Conservation (phyloP, 106 monocot species). For the Dioscorea alata region DNA sequence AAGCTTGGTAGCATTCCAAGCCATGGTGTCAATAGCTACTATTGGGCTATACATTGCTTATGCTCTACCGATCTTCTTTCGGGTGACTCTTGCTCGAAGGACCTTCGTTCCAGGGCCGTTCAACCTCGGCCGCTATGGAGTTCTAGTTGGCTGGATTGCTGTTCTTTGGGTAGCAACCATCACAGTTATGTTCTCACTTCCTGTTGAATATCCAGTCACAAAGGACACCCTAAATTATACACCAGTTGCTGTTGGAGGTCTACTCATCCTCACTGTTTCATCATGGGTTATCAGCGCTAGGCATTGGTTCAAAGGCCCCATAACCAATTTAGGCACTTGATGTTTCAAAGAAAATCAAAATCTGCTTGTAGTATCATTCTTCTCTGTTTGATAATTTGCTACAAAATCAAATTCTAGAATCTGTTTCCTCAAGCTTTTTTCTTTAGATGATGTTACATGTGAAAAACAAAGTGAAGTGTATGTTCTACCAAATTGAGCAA, state of each 20-base stretch:
- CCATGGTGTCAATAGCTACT: conserved; percentile 33
- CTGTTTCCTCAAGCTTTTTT: too few species aligned
- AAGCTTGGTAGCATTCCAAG: conserved; percentile 34
- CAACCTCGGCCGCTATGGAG: conserved; percentile 59
- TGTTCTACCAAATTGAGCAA: too few species aligned
- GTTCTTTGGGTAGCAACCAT: conserved; percentile 81
- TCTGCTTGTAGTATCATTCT: too few species aligned
- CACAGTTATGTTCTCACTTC: conserved; percentile 81
- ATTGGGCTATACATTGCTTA: conserved; percentile 31
- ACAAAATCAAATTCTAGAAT: too few species aligned
- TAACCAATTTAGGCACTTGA: conserved; percentile 1
- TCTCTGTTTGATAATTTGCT: too few species aligned
- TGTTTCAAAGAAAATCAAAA: too few species aligned
- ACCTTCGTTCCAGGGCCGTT: conserved; percentile 70
- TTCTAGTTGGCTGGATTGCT: conserved; percentile 60
- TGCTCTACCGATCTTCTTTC: conserved; percentile 63
- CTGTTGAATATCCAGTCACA: conserved; percentile 76
- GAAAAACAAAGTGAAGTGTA: too few species aligned
- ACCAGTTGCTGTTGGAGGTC: conserved; percentile 82
- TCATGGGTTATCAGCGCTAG: conserved; percentile 62
- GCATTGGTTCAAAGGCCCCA: conserved; percentile 80
- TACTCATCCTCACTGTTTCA: conserved; percentile 50
- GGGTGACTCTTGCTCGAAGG: conserved; percentile 68
- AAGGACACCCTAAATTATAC: conserved; percentile 86
- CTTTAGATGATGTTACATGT: too few species aligned